phyloP scores from a whole-genome alignment of 176 grass and related monocot species.

The Leersia perrieri region DNA sequence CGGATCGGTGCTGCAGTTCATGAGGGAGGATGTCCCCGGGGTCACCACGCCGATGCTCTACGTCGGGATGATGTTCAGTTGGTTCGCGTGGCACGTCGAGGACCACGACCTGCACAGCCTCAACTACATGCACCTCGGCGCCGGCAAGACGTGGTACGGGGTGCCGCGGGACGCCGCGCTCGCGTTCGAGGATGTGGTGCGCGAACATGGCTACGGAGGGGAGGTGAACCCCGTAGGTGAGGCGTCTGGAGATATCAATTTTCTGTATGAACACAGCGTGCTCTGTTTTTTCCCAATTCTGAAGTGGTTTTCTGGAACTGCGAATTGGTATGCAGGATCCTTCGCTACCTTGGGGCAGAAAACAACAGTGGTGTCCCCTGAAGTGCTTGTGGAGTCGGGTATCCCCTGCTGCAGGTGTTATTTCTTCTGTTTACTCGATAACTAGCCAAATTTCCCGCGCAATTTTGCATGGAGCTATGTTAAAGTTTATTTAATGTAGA shows the following conservation, averaged over 20 bases:
- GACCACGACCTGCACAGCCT: conserved; percentile 93
- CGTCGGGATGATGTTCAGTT: conserved; percentile 86
- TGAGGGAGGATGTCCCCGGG: conserved; percentile 76
- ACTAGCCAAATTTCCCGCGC: neutral
- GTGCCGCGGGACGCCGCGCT: conserved; percentile 76
- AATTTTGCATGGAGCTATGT: neutral
- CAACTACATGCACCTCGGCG: conserved; percentile 86
- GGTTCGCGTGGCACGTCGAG: conserved; percentile 97
- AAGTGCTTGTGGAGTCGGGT: conserved; percentile 71
- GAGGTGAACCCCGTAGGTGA: conserved; percentile 82
- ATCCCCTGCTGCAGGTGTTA: conserved; percentile 91
- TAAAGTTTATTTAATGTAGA: neutral
- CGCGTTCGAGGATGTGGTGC: conserved; percentile 86
- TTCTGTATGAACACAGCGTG: neutral
- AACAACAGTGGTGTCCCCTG: conserved; percentile 88
- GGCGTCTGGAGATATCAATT: neutral
- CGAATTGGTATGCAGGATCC: conserved; percentile 50
- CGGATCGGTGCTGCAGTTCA: conserved; percentile 66
- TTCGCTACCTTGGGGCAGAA: conserved; percentile 81
- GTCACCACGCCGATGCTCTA: conserved; percentile 90
- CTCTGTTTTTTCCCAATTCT: neutral
- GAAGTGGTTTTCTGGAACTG: neutral
- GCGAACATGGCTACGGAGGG: conserved; percentile 67
- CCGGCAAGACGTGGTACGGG: conserved; percentile 84
- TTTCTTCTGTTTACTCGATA: neutral